phyloP scores from a whole-genome alignment of 139 green algal genomes.

The Coccomyxa sp. region DNA sequence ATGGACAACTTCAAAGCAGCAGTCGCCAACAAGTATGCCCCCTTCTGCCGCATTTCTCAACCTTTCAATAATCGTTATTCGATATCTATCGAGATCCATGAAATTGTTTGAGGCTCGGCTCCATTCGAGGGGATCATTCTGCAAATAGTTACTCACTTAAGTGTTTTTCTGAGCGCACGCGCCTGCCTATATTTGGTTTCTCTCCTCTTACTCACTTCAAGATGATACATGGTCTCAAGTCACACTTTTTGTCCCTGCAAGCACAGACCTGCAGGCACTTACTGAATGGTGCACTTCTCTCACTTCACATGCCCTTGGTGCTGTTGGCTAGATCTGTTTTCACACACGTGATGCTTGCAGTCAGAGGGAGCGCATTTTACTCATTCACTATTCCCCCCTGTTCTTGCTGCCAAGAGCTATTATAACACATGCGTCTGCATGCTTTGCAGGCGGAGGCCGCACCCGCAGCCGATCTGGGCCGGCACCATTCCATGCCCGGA shows the following conservation, averaged over 20 bases:
- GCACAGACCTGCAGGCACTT: too few species aligned
- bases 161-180: neutral
- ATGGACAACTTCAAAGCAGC: constrained; percentile 40
- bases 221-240: too few species aligned
- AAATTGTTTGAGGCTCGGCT: neutral
- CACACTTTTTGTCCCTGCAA: too few species aligned
- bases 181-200: neutral
- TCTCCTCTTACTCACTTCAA: too few species aligned
- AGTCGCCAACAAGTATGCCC: constrained; percentile 26
- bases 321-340: too few species aligned
- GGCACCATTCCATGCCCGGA: constrained; percentile 33
- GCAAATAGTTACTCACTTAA: neutral
- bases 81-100: too few species aligned
- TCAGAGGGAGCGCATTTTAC: too few species aligned
- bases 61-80: neutral
- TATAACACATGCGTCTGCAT: too few species aligned
- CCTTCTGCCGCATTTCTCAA: neutral
- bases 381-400: too few species aligned
- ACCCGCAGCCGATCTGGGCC: constrained; percentile 1
- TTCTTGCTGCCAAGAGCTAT: neutral
- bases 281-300: too few species aligned
- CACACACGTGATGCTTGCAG: too few species aligned
- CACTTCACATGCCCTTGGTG: too few species aligned
- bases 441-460: neutral
- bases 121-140: neutral